These are phyloP conservation scores for Suhomyces terraborum DNA, from an alignment of 1,139 yeast species.

Conservation along the genomic window DNA sequence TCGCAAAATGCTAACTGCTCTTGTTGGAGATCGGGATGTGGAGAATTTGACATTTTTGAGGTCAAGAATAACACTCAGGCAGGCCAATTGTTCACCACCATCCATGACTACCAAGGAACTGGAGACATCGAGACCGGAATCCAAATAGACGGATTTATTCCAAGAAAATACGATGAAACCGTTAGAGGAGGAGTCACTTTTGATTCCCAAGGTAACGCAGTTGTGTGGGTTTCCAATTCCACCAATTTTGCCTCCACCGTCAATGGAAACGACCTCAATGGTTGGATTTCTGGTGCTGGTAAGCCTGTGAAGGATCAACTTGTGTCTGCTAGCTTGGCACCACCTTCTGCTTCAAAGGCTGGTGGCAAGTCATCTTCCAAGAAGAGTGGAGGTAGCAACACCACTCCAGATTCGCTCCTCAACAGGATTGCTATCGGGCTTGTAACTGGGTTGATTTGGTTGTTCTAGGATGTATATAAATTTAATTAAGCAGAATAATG, in stretches of 20 bases:
- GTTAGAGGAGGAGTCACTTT: slow-evolving; percentile 75
- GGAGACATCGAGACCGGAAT: slow-evolving; percentile 61
- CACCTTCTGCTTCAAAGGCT: slow-evolving; percentile 19
- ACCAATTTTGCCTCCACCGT: slow-evolving; percentile 49
- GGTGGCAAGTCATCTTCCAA: slow-evolving; percentile 19
- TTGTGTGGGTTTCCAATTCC: slow-evolving; percentile 61
- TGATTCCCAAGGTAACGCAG: slow-evolving; percentile 58
- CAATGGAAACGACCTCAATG: slow-evolving; percentile 33
- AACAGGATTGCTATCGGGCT: slow-evolving; percentile 19
- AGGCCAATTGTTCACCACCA: slow-evolving; percentile 58
- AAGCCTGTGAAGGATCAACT: slow-evolving; percentile 25
- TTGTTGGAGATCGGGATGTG: slow-evolving; percentile 97
- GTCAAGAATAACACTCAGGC: slow-evolving; percentile 52
- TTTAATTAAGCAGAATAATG: neutral
- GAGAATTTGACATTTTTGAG: slow-evolving; percentile 93
- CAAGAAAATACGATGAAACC: slow-evolving; percentile 49
- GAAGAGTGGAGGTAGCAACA: slow-evolving; percentile 26
- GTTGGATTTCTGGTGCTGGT: slow-evolving; percentile 37
- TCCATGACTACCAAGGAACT: slow-evolving; percentile 75
- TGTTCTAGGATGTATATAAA: slow-evolving; percentile 14
- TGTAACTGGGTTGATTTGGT: slow-evolving; percentile 23
- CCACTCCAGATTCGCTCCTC: slow-evolving; percentile 19
- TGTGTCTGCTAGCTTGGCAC: slow-evolving; percentile 25
- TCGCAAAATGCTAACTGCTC: slow-evolving; percentile 71
- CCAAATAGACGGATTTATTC: slow-evolving; percentile 56